Conservation (phyloP, 169 alveolate genomes). For the Eimeria falciformis region DNA sequence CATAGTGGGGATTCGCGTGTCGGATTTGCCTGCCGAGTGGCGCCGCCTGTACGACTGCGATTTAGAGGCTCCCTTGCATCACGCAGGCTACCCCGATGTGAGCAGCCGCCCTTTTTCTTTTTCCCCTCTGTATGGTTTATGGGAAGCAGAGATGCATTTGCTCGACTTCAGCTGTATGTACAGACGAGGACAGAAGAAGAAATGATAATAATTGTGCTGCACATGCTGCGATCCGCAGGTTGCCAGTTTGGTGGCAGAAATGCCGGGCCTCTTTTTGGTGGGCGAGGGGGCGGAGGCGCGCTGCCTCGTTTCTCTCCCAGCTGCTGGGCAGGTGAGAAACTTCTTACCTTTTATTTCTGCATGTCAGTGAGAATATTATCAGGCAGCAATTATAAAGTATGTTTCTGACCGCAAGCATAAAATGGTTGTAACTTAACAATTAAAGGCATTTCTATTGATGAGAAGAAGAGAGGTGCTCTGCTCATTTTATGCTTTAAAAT, state of each 20-base stretch:
- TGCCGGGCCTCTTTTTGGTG: constrained; percentile 17
- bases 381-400: too few relatives aligned
- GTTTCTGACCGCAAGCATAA: too few relatives aligned
- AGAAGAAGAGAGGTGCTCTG: too few relatives aligned
- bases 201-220: too few relatives aligned
- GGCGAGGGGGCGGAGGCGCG: not conserved
- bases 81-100: constrained; percentile 15
- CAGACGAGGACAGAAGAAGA: not conserved
- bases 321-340: too few relatives aligned
- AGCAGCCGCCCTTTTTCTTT: not conserved
- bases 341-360: too few relatives aligned
- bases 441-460: too few relatives aligned
- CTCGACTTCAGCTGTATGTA: not conserved
- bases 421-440: too few relatives aligned
- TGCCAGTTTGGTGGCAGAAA: not conserved
- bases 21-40: not conserved
- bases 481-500: too few relatives aligned
- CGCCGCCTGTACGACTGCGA: not conserved
- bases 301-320: too few relatives aligned
- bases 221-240: not conserved
- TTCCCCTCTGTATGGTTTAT: not conserved
- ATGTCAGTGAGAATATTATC: too few relatives aligned
- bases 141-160: not conserved
- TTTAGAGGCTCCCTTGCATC: not conserved
- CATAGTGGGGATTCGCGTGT: not conserved